Percentiles rank a stretch among this genome's conserved stretches.
These are phyloP conservation scores for Chernovozyma sophiae-reginae DNA, from an alignment of 1,139 yeast species.

Conservation along the genomic window DNA sequence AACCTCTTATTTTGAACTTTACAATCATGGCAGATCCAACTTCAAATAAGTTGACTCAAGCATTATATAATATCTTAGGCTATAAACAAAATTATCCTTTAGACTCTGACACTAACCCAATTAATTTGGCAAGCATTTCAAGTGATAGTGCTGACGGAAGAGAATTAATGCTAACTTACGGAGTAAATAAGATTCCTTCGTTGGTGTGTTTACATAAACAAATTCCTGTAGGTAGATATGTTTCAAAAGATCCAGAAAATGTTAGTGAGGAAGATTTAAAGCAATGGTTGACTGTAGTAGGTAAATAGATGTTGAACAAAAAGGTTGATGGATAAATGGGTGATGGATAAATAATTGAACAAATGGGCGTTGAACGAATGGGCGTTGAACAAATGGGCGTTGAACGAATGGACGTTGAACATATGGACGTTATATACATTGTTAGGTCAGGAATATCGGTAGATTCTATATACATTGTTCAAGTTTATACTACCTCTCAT, in stretches of 20 bases:
- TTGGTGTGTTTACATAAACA: slow-evolving; percentile 67
- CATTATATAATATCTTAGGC: slow-evolving; percentile 52
- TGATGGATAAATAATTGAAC: too few species aligned
- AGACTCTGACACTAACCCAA: slow-evolving; percentile 21
- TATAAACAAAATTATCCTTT: slow-evolving; percentile 48
- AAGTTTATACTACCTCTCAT: too few species aligned
- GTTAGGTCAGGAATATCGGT: too few species aligned
- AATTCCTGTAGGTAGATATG: slow-evolving; percentile 51
- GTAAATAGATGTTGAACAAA: slow-evolving; percentile 10
- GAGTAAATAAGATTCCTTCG: slow-evolving; percentile 58
- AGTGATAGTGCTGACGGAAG: slow-evolving; percentile 62
- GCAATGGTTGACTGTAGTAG: slow-evolving; percentile 48
- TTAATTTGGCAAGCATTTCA: slow-evolving; percentile 67
- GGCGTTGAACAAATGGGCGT: too few species aligned
- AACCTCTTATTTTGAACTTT: slow-evolving; percentile 69
- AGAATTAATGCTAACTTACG: slow-evolving; percentile 56
- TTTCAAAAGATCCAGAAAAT: slow-evolving; percentile 36
- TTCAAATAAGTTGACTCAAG: slow-evolving; percentile 61
- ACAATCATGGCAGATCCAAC: slow-evolving; percentile 63
- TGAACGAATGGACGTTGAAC: too few species aligned
- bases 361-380: too few species aligned
- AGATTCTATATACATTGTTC: too few species aligned
- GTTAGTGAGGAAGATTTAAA: slow-evolving; percentile 52
- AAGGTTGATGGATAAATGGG: neutral
- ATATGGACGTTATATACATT: neutral